phyloP scores from a whole-genome alignment of 345 rosid species.

The Eucalyptus decipiens region DNA sequence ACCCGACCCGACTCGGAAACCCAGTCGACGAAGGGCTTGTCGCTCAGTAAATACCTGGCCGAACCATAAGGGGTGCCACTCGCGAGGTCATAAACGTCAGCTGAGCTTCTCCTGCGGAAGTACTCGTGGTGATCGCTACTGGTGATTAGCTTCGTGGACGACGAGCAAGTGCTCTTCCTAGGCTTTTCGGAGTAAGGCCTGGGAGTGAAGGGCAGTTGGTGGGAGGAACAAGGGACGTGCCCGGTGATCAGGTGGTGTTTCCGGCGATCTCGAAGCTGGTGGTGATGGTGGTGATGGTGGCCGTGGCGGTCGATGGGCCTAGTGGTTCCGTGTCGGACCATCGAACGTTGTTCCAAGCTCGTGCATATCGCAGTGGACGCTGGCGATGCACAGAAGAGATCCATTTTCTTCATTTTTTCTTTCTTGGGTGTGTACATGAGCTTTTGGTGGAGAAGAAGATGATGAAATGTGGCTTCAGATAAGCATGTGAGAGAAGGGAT shows the following conservation, averaged over 20 bases:
- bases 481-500: not conserved
- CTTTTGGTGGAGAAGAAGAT: not conserved
- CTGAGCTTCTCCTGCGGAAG: conserved; percentile 55
- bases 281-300: not conserved
- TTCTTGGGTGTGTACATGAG: not conserved
- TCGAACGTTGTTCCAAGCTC: conserved; percentile 28
- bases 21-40: conserved; percentile 28
- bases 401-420: conserved; percentile 45
- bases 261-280: not conserved
- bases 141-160: not conserved
- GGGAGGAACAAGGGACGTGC: conserved; percentile 23
- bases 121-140: not conserved
- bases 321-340: conserved; percentile 20
- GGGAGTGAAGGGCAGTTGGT: conserved; percentile 26
- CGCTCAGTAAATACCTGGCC: conserved; percentile 56
- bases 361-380: conserved; percentile 76
- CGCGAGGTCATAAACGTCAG: conserved; percentile 29
- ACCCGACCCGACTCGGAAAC: conserved; percentile 22
- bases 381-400: conserved; percentile 73
- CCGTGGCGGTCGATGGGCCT: conserved; percentile 10
- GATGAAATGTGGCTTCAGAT: not conserved
- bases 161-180: conserved; percentile 1
- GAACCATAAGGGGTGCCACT: conserved; percentile 15
- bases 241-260: conserved; percentile 11
- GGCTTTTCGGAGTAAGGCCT: conserved; percentile 10